Percentiles rank a stretch among this genome's conserved stretches.
Conservation (phyloP, 2,329 filamentous ascomycete genomes). For the Phoma sp. region DNA sequence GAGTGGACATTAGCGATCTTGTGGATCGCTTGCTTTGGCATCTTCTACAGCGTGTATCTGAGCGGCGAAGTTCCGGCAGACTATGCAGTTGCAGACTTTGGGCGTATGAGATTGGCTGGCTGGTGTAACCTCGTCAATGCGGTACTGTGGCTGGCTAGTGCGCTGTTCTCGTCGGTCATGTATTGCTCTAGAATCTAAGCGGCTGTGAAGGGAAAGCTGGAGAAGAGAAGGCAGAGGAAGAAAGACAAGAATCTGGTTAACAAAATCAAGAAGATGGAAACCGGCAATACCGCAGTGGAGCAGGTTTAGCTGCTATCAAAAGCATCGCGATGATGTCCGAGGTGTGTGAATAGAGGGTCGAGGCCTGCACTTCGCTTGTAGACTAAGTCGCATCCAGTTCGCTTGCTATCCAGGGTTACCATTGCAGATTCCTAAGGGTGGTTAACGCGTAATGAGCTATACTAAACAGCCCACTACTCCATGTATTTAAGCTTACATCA, state of each 20-base stretch:
- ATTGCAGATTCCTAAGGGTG: no score
- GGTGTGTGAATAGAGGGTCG: no score
- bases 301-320: no score
- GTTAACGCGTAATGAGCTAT: no score
- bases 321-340: no score
- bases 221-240: neutral
- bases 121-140: constrained; percentile 30
- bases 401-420: no score
- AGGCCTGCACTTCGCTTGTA: no score
- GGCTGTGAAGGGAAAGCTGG: constrained; percentile 15
- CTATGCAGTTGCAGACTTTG: constrained; percentile 14
- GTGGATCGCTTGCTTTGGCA: constrained; percentile 27
- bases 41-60: constrained; percentile 23
- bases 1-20: constrained; percentile 24
- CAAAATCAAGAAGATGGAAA: no score
- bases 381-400: no score
- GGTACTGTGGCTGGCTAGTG: constrained; percentile 29
- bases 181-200: constrained; percentile 26
- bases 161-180: constrained; percentile 30
- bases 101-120: constrained; percentile 23
- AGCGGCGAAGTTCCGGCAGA: neutral
- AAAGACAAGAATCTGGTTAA: neutral
- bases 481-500: no score
- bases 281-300: no score
- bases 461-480: no score